These are phyloP conservation scores for Coprinopsis cinerea DNA, from an alignment of 768 basidiomycete genomes.

Conservation along the genomic window DNA sequence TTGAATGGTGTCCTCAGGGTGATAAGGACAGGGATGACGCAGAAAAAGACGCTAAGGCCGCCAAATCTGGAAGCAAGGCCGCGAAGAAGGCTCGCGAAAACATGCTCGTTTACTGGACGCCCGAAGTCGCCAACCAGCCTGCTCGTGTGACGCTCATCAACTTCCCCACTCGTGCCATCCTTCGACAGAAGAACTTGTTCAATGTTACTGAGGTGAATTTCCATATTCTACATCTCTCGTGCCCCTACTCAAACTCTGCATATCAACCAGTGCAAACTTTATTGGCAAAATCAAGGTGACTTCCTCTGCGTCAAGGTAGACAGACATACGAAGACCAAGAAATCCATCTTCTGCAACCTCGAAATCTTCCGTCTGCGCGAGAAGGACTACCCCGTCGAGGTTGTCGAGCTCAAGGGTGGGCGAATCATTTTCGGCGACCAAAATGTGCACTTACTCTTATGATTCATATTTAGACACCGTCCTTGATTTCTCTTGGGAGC, in stretches of 20 bases:
- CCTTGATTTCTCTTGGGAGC: constrained; percentile 97
- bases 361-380: constrained; percentile 97
- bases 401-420: constrained; percentile 91
- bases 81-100: constrained; percentile 75
- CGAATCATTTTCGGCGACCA: constrained; percentile 1
- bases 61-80: constrained; percentile 36
- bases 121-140: constrained; percentile 93
- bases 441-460: constrained; percentile 1
- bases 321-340: constrained; percentile 97
- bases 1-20: constrained; percentile 95
- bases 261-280: constrained; percentile 94
- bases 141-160: constrained; percentile 91
- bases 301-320: constrained; percentile 99
- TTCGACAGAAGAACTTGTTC: constrained; percentile 96
- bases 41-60: constrained; percentile 37
- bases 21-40: constrained; percentile 81
- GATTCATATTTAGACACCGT: constrained; percentile 64
- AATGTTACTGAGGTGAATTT: constrained; percentile 88
- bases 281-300: constrained; percentile 98
- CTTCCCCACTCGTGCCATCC: constrained; percentile 76
- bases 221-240: neutral
- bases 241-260: constrained; percentile 5
- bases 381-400: constrained; percentile 96
- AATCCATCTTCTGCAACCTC: constrained; percentile 95
- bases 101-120: constrained; percentile 96